These are phyloP conservation scores for Pseudozyma tsukubaensis DNA, from an alignment of 1,284 basidiomycete genomes.

Conservation along the genomic window DNA sequence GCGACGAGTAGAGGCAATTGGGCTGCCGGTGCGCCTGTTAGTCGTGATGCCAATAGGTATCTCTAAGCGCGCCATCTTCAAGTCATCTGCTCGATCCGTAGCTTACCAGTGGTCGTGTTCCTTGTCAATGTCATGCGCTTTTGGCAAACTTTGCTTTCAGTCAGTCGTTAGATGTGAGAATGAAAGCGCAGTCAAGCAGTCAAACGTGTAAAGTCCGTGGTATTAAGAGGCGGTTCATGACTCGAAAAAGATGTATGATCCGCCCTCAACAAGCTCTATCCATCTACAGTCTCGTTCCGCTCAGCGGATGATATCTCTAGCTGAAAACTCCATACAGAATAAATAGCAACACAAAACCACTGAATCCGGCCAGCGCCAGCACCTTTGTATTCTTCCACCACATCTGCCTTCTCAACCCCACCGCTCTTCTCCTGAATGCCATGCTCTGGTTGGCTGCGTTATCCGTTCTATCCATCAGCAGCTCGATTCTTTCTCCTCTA, in stretches of 20 bases:
- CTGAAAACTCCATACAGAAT: slow-evolving; percentile 37
- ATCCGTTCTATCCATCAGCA: slow-evolving; percentile 97
- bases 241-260: neutral
- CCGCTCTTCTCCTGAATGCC: slow-evolving; percentile 91
- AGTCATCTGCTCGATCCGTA: too few species aligned
- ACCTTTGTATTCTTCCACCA: slow-evolving; percentile 86
- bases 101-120: too few species aligned
- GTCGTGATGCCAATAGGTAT: slow-evolving; percentile 13
- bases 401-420: slow-evolving; percentile 87
- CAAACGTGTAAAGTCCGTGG: too few species aligned
- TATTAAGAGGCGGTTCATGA: too few species aligned
- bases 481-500: slow-evolving; percentile 92
- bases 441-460: slow-evolving; percentile 93
- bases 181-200: too few species aligned
- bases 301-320: neutral
- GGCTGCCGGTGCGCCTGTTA: slow-evolving; percentile 43
- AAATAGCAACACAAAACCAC: slow-evolving; percentile 75
- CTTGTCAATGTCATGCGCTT: too few species aligned
- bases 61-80: slow-evolving; percentile 7
- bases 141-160: too few species aligned
- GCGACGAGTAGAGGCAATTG: slow-evolving; percentile 39
- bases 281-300: neutral
- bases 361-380: slow-evolving; percentile 77
- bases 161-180: too few species aligned
- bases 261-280: too few species aligned